Percentiles rank a stretch among this genome's conserved stretches.
phyloP scores from a whole-genome alignment of 1,284 basidiomycete genomes.

The Tilletia caries region DNA sequence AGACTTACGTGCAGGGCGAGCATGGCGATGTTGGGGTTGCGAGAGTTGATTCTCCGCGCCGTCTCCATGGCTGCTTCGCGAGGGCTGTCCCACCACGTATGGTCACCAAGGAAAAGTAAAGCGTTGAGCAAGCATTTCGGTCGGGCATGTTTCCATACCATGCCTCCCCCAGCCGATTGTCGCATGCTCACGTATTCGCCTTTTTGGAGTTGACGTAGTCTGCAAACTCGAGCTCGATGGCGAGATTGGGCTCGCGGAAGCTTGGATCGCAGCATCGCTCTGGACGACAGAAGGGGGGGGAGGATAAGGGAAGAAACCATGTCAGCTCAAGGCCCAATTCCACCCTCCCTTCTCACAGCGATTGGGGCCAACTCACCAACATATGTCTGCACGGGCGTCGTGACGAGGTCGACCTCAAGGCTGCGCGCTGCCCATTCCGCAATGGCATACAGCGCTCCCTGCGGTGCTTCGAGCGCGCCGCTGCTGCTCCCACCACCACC shows the following conservation, averaged over 20 bases:
- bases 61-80: constrained; percentile 82
- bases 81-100: constrained; percentile 55
- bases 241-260: constrained; percentile 82
- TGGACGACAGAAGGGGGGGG: constrained; percentile 17
- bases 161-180: not conserved
- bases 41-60: constrained; percentile 77
- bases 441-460: constrained; percentile 29
- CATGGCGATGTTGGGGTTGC: constrained; percentile 82
- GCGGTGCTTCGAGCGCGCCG: not conserved
- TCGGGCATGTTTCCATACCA: too few relatives aligned
- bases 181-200: constrained; percentile 77
- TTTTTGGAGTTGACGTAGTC: constrained; percentile 92
- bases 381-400: constrained; percentile 34
- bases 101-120: not conserved
- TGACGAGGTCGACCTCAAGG: constrained; percentile 36
- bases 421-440: constrained; percentile 46
- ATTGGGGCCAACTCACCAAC: constrained; percentile 25
- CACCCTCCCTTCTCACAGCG: not conserved
- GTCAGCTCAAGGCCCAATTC: too few relatives aligned
- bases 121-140: too few relatives aligned
- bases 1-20: constrained; percentile 62
- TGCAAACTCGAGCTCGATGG: constrained; percentile 86
- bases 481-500: not conserved
- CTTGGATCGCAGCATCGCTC: constrained; percentile 83
- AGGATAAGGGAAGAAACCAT: not conserved